These are phyloP conservation scores for Orbilia quercus DNA, from an alignment of 2,329 filamentous ascomycete genomes.

Conservation along the genomic window DNA sequence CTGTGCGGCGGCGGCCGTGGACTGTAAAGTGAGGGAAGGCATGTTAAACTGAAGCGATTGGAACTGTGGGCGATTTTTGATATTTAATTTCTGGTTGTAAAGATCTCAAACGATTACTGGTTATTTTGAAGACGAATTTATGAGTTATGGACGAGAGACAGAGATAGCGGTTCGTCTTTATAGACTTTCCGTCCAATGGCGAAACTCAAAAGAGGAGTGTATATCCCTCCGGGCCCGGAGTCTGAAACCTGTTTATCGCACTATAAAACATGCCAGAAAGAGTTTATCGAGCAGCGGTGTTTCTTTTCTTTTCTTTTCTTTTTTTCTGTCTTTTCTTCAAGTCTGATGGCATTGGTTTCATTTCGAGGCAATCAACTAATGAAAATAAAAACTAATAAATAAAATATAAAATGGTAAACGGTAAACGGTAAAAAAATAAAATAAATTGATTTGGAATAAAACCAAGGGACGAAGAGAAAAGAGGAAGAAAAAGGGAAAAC, in stretches of 20 bases:
- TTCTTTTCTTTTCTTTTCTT: too few relatives aligned
- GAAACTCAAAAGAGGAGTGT: conserved; percentile 18
- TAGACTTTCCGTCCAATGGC: conserved; percentile 21
- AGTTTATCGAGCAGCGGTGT: too few relatives aligned
- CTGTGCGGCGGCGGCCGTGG: conserved; percentile 33
- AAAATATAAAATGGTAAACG: too few relatives aligned
- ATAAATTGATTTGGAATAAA: too few relatives aligned
- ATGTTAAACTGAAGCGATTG: conserved; percentile 23
- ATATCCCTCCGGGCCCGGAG: conserved; percentile 13
- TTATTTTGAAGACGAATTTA: conserved; percentile 2
- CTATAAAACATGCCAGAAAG: conserved; percentile 25
- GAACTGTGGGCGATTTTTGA: neutral
- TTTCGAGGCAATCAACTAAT: too few relatives aligned
- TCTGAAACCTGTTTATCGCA: conserved; percentile 41
- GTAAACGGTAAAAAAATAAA: too few relatives aligned
- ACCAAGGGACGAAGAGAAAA: neutral
- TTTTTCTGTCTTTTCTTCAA: too few relatives aligned
- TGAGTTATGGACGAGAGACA: conserved; percentile 1
- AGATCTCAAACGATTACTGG: neutral
- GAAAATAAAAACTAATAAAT: too few relatives aligned
- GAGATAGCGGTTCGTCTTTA: conserved; percentile 25
- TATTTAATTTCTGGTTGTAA: too few relatives aligned
- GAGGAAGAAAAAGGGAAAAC: conserved; percentile 16
- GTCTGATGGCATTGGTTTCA: too few relatives aligned
- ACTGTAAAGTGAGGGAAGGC: conserved; percentile 38